Evolutionary conservation across 768 basidiomycete species (phyloP).

Genomic region (Boletus sp.): DNA sequence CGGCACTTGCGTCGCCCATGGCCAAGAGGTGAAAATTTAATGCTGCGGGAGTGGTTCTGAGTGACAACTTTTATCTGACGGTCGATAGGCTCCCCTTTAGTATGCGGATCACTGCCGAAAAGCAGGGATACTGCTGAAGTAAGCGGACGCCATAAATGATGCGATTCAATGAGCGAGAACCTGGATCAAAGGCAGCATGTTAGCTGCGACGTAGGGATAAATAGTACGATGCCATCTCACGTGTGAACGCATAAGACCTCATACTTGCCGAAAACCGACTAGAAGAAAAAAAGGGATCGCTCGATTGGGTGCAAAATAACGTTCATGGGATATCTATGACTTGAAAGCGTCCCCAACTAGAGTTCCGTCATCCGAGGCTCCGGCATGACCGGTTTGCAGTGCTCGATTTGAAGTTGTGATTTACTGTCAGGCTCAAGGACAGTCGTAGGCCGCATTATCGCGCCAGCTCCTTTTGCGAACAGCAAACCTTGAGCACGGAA

Average conservation of each 20-base stretch:
- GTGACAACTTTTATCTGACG: neutral
- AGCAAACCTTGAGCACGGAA: no score
- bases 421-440: no score
- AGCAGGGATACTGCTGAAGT: conserved; percentile 8
- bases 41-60: neutral
- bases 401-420: no score
- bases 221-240: neutral
- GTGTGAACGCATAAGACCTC: neutral
- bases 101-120: neutral
- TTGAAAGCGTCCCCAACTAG: neutral
- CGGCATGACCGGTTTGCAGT: no score
- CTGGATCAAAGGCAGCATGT: neutral
- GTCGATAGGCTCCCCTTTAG: neutral
- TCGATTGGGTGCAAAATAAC: neutral
- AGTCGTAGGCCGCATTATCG: no score
- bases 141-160: conserved; percentile 3
- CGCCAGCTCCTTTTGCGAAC: no score
- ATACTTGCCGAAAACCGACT: neutral
- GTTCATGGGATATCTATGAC: neutral
- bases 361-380: neutral
- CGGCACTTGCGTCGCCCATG: conserved; percentile 23
- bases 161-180: neutral
- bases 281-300: neutral
- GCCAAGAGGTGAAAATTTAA: neutral
- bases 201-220: neutral